Evolutionary conservation across 179 eudicot species (phyloP).

Genomic region (Camellia oleifera): DNA sequence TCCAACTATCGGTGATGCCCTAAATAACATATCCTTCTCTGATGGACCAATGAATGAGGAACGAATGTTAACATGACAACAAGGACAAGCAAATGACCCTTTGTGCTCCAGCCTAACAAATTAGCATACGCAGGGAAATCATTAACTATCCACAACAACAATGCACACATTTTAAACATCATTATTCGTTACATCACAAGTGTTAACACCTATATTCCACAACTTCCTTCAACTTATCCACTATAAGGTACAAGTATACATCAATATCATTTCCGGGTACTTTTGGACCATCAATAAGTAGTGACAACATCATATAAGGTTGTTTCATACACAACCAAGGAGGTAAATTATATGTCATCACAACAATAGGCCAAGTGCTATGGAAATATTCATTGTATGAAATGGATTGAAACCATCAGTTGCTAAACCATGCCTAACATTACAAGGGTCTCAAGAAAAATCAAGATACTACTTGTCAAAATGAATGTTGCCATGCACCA

Average conservation of each 20-base stretch:
- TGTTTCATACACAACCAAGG: constrained; percentile 1
- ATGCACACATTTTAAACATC: neutral
- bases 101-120: neutral
- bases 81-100: neutral
- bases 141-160: neutral
- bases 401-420: neutral
- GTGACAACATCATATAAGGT: neutral
- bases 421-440: constrained; percentile 2
- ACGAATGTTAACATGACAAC: neutral
- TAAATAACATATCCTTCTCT: neutral
- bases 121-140: neutral
- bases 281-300: neutral
- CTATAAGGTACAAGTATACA: neutral
- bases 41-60: too few relatives aligned
- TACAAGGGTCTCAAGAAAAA: neutral
- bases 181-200: neutral
- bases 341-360: neutral
- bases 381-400: neutral
- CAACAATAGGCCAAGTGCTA: neutral
- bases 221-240: neutral
- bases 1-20: constrained; percentile 1
- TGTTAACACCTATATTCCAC: neutral
- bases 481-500: neutral
- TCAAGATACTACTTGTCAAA: neutral
- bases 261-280: neutral